Evolutionary conservation across 768 basidiomycete species (phyloP).

Genomic region (Thelephora ganbajun): DNA sequence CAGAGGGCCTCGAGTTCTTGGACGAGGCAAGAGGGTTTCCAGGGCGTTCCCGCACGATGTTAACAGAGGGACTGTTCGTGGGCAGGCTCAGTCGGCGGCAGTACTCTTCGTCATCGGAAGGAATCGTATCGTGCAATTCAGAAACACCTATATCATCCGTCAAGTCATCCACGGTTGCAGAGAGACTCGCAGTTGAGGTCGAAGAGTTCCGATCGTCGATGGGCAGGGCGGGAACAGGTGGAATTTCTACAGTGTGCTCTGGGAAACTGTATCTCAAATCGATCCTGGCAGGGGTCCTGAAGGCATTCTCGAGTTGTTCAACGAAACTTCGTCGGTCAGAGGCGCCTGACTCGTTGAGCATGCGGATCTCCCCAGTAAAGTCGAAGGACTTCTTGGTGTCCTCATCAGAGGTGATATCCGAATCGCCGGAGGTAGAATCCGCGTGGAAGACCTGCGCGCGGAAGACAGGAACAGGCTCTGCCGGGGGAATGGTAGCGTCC

Average conservation of each 20-base stretch:
- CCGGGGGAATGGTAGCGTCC: neutral
- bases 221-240: slow-evolving; percentile 27
- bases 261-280: slow-evolving; percentile 37
- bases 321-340: slow-evolving; percentile 66
- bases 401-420: slow-evolving; percentile 29
- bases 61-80: slow-evolving; percentile 2
- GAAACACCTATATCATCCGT: neutral
- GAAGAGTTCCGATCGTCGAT: neutral
- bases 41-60: too few relatives aligned
- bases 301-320: slow-evolving; percentile 67
- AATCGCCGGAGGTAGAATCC: slow-evolving; percentile 19
- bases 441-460: slow-evolving; percentile 31
- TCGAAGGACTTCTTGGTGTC: slow-evolving; percentile 75
- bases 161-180: neutral
- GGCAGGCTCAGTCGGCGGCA: neutral
- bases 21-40: slow-evolving; percentile 10
- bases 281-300: slow-evolving; percentile 61
- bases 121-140: neutral
- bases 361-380: slow-evolving; percentile 67
- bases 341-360: slow-evolving; percentile 53
- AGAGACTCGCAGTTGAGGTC: neutral
- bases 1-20: slow-evolving; percentile 32
- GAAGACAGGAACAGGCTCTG: slow-evolving; percentile 23
- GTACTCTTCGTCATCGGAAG: neutral
- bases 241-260: slow-evolving; percentile 24